Conservation (phyloP, 441 rosid genomes). For the Erysimum pusillum region DNA sequence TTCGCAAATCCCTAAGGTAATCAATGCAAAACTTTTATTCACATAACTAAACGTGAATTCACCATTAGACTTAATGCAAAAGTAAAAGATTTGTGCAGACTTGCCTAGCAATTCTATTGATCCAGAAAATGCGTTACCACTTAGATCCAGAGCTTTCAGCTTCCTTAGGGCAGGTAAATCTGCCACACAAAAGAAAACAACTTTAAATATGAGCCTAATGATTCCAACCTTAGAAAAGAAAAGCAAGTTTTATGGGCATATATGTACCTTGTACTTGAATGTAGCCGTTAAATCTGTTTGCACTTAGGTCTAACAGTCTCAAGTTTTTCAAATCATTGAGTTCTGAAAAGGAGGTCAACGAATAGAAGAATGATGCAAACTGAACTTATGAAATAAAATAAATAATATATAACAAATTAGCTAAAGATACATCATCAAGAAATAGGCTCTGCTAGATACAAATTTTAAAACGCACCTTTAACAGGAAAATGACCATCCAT, state of each 20-base stretch:
- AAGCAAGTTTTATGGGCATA: not conserved
- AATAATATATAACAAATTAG: no score
- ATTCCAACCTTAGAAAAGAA: not conserved
- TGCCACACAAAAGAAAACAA: not conserved
- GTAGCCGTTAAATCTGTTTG: not conserved
- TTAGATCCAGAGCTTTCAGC: constrained; percentile 5
- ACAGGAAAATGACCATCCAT: not conserved
- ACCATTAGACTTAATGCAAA: no score
- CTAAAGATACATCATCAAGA: no score
- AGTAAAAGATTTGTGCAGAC: not conserved
- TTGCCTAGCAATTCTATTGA: constrained; percentile 13
- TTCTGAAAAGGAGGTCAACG: not conserved
- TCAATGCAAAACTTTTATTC: not conserved
- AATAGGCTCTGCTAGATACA: no score
- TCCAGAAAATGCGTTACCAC: not conserved
- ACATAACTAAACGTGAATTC: not conserved
- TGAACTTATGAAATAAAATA: not conserved
- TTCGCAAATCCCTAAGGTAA: constrained; percentile 25
- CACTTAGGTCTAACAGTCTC: not conserved
- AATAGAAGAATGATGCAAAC: not conserved
- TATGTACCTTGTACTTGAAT: not conserved
- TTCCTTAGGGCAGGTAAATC: not conserved
- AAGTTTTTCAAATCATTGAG: not conserved
- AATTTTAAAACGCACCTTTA: not conserved
- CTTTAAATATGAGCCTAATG: not conserved